Percentiles rank a stretch among this genome's conserved stretches.
Conservation (phyloP, 2,329 filamentous ascomycete genomes). For the Pseudogymnoascus sp. region DNA sequence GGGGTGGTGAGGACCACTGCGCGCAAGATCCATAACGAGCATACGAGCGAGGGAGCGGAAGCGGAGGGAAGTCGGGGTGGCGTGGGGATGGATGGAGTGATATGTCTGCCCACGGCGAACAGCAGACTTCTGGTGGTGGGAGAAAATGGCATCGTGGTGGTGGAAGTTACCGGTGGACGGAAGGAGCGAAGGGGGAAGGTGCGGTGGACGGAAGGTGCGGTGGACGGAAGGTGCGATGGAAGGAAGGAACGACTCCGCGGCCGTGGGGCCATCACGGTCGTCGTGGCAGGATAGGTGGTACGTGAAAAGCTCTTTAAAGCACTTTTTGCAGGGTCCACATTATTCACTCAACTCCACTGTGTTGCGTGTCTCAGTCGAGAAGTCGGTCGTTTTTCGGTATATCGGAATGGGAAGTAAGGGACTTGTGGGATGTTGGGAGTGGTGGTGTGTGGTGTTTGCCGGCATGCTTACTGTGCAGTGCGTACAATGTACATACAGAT, state of each 20-base stretch:
- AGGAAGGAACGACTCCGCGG: background rate
- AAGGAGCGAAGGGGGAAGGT: background rate
- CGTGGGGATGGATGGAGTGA: background rate
- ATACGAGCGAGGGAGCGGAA: background rate
- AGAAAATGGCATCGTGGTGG: background rate
- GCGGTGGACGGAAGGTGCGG: background rate
- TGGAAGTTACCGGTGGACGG: background rate
- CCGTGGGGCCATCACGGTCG: background rate
- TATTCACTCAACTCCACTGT: background rate
- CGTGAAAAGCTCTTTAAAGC: background rate
- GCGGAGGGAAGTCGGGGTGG: background rate
- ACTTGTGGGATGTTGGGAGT: background rate
- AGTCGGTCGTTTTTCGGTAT: background rate
- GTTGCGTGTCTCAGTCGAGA: background rate
- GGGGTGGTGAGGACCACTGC: background rate
- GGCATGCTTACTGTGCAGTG: background rate
- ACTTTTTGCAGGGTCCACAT: background rate
- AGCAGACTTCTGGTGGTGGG: background rate
- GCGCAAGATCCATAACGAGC: constrained; percentile 1
- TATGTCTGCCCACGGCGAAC: background rate
- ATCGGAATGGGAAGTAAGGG: background rate
- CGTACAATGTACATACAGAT: background rate
- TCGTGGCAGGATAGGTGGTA: background rate
- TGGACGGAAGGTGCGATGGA: background rate
- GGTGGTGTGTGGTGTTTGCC: background rate